Evolutionary conservation across 805 yeast species (phyloP), one percentile per base, ranked within the genome.

Genomic region (Candida fluviatilis): DNA sequence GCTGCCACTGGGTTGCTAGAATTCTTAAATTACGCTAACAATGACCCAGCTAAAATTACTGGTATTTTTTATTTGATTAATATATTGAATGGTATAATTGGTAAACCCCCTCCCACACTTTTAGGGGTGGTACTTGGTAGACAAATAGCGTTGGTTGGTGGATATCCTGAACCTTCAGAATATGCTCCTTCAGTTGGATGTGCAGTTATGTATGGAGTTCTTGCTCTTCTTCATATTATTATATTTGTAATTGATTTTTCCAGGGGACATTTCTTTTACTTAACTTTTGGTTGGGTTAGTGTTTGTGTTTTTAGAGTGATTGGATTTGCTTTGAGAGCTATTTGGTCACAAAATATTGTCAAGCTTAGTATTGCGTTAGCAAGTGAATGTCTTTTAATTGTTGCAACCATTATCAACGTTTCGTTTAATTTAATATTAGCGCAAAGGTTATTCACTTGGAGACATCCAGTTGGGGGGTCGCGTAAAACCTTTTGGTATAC

Each of bases 371-470:
- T 62, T 21, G 91, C 86, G 26, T 63, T 83, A 35, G 69, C 82
- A 2, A 67, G 78, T 2, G 75, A 71, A 31, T 78, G 80, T 18
- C 69, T 83, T 36, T 52, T 75, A 18, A 70, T 78, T 46, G 61
- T 80, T 10, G 78, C 88, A 4, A 70, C 78, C n/a, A 75, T 80
- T 12, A 52, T 77, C 18, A 53, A 83, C 32, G 76, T 78, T 25
- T 71, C 82, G 2, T 68, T 78, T 50, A 80, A 80, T 52, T 66
- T 82, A 56, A 73, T 82, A 17, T 60, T 84, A 37, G 86, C 84
- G 4, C 89, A 82, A 55, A 73, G 90, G 54, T 62, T 83, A 16
- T 81, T 82, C 58, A 80, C 87, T 4, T 82, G 88, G 85, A 68
- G 82, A 54, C 90, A 84, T 53, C 90, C 91, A 7, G 79, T 76